Base-by-base conservation (phyloP, 192 early-diverging fungal species). In the Fimicolochytrium jonesii region DNA sequence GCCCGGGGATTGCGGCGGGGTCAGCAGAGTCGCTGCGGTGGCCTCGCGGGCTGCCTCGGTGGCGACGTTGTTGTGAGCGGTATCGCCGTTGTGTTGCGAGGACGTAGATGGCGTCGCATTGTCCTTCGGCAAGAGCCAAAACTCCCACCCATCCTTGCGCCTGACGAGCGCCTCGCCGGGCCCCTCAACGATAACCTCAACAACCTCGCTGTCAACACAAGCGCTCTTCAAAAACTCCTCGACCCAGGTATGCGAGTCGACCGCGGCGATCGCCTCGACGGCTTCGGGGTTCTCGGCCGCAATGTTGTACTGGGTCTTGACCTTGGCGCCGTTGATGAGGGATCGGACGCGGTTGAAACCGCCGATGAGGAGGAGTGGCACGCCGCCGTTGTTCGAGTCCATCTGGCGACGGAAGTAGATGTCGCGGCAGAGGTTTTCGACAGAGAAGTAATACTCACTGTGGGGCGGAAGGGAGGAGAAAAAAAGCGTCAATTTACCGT, bases 351-450 rank as follows among this genome's bases (percentile, higher is more conserved):
- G 89, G 64, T 94, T 95, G 72, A 99, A 99, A 47, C 81, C 82
- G 23, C 88, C 84, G 54, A 99, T 72, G 0, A 95, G 71, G 6
- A 71, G 70, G 42, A 97, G 66, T 4, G 86, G 80, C 22, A 99
- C 90, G 61, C 77, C 91, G 22, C 96, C 96, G 31, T 61, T 69
- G 43, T 88, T 78, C 3, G 78, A 53, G 51, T 93, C 84, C 94
- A 99, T 99, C 66, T 95, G 90, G 42, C 76, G 72, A 43, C 96
- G 87, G 77, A 99, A 92, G 73, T 82, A 99, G 18, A 97, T 80
- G 70, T 99, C 96, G 51, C 89, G 90, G 86, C 92, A 93, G 50
- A 99, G 78, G 64, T 99, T 99, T 37, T 97, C 94, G 42, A 96
- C 84, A 46, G 90, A 93, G 65, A 97, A 97, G 77, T 99, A 99